Percentiles rank a stretch among this genome's conserved stretches.
These are phyloP conservation scores for Verbascum thapsus DNA, from an alignment of 257 asterid genomes.

Conservation along the genomic window DNA sequence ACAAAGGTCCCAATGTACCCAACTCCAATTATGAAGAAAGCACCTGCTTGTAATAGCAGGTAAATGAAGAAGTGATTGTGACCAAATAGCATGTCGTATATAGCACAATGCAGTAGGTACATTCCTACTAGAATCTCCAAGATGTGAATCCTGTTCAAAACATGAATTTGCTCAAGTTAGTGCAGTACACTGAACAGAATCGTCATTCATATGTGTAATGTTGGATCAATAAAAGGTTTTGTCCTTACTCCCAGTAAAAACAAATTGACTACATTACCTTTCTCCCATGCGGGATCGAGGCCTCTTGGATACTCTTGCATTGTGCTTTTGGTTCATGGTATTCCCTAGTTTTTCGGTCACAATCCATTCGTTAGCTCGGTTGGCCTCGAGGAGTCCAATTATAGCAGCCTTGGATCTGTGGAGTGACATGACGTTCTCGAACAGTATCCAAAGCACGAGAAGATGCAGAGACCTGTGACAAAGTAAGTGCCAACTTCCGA, in stretches of 20 bases:
- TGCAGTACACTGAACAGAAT: constrained; percentile 25
- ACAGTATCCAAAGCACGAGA: constrained; percentile 78
- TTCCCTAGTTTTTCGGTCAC: constrained; percentile 93
- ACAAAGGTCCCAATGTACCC: constrained; percentile 76
- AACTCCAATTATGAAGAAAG: constrained; percentile 72
- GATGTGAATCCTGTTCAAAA: constrained; percentile 56
- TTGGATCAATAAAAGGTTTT: neutral
- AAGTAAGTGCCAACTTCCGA: constrained; percentile 21
- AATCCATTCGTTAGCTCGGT: constrained; percentile 80
- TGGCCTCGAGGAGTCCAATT: constrained; percentile 81
- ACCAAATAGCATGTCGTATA: constrained; percentile 66
- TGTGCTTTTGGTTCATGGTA: constrained; percentile 51
- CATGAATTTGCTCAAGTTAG: constrained; percentile 22
- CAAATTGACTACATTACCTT: constrained; percentile 43
- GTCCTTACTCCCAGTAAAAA: neutral
- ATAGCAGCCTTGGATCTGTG: constrained; percentile 89
- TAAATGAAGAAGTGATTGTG: constrained; percentile 72
- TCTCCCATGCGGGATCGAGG: constrained; percentile 58
- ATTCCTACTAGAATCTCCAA: constrained; percentile 75
- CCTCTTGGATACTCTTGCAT: constrained; percentile 44
- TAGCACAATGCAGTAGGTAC: constrained; percentile 81
- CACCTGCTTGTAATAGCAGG: constrained; percentile 74
- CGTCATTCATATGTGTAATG: neutral
- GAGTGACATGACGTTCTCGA: constrained; percentile 89
- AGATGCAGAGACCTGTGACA: constrained; percentile 69